Percentiles rank a stretch among this genome's conserved stretches.
phyloP scores from a whole-genome alignment of 2,329 filamentous ascomycete species.

The Fusarium praegraminearum region DNA sequence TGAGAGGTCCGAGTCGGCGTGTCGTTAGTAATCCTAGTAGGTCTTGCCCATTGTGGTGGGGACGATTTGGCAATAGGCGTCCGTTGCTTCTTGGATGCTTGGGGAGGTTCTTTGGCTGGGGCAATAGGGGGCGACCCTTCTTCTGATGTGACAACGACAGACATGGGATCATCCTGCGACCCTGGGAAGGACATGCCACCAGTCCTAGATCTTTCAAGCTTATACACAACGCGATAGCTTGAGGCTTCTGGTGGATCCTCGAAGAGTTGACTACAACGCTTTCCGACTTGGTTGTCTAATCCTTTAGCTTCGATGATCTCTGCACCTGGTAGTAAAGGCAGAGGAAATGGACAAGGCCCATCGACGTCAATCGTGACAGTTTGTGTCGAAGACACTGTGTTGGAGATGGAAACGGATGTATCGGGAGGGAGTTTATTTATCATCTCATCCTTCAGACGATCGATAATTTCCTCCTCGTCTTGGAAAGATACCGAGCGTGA shows the following conservation, averaged over 20 bases:
- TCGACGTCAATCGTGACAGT: slow-evolving; percentile 74
- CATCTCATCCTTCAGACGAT: slow-evolving; percentile 65
- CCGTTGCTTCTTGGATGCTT: slow-evolving; percentile 25
- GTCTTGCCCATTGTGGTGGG: slow-evolving; percentile 27
- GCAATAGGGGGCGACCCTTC: slow-evolving; percentile 28
- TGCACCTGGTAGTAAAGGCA: slow-evolving; percentile 68
- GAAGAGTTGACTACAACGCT: slow-evolving; percentile 29
- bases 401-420: slow-evolving; percentile 70
- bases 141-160: slow-evolving; percentile 47
- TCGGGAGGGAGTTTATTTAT: slow-evolving; percentile 66
- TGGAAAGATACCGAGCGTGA: slow-evolving; percentile 7
- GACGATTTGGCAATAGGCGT: slow-evolving; percentile 19
- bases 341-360: slow-evolving; percentile 62
- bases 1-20: slow-evolving; percentile 9
- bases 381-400: slow-evolving; percentile 69
- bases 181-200: slow-evolving; percentile 56
- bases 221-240: slow-evolving; percentile 69
- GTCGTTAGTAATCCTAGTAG: slow-evolving; percentile 15
- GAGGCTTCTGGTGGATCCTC: slow-evolving; percentile 49
- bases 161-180: slow-evolving; percentile 47
- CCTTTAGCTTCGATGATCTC: slow-evolving; percentile 68
- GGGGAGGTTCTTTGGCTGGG: slow-evolving; percentile 25
- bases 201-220: slow-evolving; percentile 65
- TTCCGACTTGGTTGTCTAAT: slow-evolving; percentile 18
- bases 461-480: slow-evolving; percentile 58